A percentile compares a stretch with the other conserved stretches of the same genome.
phyloP scores from a whole-genome alignment of 2,329 filamentous ascomycete species.

The Paraphaeosphaeria minitans region DNA sequence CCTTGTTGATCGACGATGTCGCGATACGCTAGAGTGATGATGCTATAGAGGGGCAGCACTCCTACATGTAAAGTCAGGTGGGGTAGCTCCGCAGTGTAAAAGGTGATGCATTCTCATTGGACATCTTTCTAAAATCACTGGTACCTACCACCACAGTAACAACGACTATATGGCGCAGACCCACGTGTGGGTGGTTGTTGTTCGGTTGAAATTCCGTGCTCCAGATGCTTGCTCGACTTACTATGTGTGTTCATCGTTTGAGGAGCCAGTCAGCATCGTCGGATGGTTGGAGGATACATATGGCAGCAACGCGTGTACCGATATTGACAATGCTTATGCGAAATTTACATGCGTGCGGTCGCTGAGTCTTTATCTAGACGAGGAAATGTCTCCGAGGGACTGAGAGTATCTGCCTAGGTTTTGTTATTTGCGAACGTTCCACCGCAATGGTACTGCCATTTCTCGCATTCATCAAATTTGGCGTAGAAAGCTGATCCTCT shows the following conservation, averaged over 20 bases:
- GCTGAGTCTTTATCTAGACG: background rate
- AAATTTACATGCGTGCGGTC: background rate
- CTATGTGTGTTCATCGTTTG: background rate
- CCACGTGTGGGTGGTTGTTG: background rate
- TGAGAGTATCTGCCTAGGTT: background rate
- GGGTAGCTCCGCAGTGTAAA: background rate
- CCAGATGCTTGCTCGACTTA: background rate
- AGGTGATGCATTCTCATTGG: background rate
- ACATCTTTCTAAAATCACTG: background rate
- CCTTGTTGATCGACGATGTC: background rate
- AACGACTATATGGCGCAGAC: background rate
- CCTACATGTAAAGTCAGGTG: background rate
- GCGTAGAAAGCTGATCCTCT: background rate
- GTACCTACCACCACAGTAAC: background rate
- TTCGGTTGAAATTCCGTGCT: background rate
- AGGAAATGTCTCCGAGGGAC: background rate
- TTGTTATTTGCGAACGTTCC: background rate
- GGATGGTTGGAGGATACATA: background rate
- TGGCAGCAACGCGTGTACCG: background rate
- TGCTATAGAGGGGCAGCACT: slow-evolving; percentile 1
- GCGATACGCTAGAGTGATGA: slow-evolving; percentile 1
- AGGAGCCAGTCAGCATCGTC: background rate
- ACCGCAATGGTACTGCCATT: background rate
- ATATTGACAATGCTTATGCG: background rate
- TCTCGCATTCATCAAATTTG: background rate